phyloP scores from a whole-genome alignment of 2,329 filamentous ascomycete species.

The Ilyonectria robusta region DNA sequence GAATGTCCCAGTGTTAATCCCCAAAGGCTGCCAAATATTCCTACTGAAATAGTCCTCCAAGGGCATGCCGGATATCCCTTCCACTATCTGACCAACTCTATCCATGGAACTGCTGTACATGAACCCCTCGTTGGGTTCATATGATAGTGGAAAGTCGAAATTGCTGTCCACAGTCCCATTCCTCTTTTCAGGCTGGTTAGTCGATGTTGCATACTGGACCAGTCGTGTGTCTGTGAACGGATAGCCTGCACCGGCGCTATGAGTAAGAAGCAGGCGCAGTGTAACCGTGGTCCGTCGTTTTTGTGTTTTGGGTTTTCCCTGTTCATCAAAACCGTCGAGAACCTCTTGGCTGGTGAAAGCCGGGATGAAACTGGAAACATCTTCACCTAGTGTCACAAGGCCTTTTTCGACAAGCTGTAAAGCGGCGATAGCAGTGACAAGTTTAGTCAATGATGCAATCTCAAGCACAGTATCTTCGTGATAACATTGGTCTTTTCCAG shows the following conservation, averaged over 20 bases:
- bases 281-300: background rate
- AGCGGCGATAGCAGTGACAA: background rate
- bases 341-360: background rate
- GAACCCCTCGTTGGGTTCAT: background rate
- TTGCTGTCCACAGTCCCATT: background rate
- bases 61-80: background rate
- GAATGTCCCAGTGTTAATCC: background rate
- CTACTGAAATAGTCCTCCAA: background rate
- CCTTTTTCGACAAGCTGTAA: background rate
- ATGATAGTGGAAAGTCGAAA: background rate
- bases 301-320: background rate
- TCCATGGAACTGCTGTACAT: background rate
- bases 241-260: background rate
- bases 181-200: background rate
- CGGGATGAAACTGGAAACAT: background rate
- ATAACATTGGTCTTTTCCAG: too few species aligned
- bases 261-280: background rate
- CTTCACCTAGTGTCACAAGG: background rate
- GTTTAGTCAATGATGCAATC: slow-evolving; percentile 5
- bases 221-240: background rate
- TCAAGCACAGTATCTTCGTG: background rate
- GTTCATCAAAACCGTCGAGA: background rate
- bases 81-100: background rate
- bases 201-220: background rate
- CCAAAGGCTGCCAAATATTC: background rate